These are phyloP conservation scores for Paraglomus brasilianum DNA, from an alignment of 192 early-diverging fungal species.

Conservation along the genomic window DNA sequence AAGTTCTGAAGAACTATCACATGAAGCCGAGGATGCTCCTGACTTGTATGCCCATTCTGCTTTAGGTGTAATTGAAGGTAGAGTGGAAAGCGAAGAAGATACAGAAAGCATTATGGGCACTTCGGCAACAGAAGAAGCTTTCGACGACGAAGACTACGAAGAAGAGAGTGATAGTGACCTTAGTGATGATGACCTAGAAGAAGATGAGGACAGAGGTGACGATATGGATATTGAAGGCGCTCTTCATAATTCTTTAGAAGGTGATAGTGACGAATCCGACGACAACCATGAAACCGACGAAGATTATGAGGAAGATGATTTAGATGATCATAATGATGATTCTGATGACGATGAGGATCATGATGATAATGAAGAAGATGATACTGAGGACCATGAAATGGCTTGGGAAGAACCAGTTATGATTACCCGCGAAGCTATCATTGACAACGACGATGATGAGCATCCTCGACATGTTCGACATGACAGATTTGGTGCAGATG, in stretches of 20 bases:
- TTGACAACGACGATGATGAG: constrained; percentile 55
- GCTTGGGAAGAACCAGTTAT: constrained; percentile 53
- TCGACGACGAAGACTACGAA: constrained; percentile 67
- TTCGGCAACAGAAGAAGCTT: constrained; percentile 62
- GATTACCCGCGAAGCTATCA: constrained; percentile 41
- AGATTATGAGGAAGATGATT: constrained; percentile 55
- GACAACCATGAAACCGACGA: constrained; percentile 49
- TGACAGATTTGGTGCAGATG: constrained; percentile 44
- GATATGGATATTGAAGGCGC: constrained; percentile 57
- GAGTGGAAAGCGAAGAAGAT: constrained; percentile 70
- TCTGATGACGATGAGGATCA: constrained; percentile 46
- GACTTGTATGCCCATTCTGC: constrained; percentile 82
- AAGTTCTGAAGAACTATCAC: constrained; percentile 34
- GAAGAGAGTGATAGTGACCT: constrained; percentile 66
- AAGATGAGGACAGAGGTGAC: constrained; percentile 37
- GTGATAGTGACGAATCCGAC: constrained; percentile 43
- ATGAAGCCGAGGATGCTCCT: constrained; percentile 68
- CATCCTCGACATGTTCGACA: constrained; percentile 45
- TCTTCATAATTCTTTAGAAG: constrained; percentile 52
- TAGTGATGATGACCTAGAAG: constrained; percentile 57
- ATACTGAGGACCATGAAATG: constrained; percentile 58
- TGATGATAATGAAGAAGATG: constrained; percentile 55
- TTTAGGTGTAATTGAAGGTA: constrained; percentile 76
- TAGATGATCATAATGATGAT: constrained; percentile 49
- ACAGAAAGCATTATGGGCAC: constrained; percentile 52